A percentile compares a stretch with the other conserved stretches of the same genome.
Conservation (phyloP, 1,139 yeast species). For the Diutina sp. region DNA sequence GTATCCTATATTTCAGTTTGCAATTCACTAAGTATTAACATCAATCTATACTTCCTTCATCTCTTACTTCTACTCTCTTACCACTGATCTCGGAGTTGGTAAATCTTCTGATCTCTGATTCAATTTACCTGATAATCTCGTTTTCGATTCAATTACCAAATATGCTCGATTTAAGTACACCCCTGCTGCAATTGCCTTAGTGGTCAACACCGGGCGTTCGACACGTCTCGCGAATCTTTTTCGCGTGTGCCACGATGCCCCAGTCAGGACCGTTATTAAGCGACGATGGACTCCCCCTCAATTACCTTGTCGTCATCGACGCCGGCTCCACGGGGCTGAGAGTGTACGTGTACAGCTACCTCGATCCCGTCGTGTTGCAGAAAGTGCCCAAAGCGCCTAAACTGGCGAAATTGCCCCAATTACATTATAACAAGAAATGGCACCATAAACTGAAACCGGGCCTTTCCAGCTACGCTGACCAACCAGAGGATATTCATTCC, state of each 20-base stretch:
- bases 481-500: constrained; percentile 43
- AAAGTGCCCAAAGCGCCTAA: not conserved
- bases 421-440: constrained; percentile 38
- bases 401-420: constrained; percentile 23
- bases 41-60: too few relatives aligned
- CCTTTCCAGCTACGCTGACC: constrained; percentile 38
- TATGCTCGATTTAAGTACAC: too few relatives aligned
- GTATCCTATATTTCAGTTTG: too few relatives aligned
- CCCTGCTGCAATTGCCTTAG: too few relatives aligned
- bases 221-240: not conserved
- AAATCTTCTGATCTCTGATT: too few relatives aligned
- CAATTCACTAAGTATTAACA: too few relatives aligned
- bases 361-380: constrained; percentile 21
- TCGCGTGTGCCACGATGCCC: not conserved
- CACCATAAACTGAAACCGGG: constrained; percentile 57
- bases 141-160: too few relatives aligned
- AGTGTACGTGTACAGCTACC: constrained; percentile 61
- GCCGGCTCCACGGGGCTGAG: constrained; percentile 80
- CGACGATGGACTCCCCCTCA: constrained; percentile 25
- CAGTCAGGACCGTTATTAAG: not conserved
- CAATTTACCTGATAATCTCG: too few relatives aligned
- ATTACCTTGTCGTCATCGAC: constrained; percentile 64
- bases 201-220: not conserved
- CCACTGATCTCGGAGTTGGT: too few relatives aligned
- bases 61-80: too few relatives aligned